Evolutionary conservation across 73 alveolate species (phyloP), one percentile per base, ranked within the genome.

Genomic region (Uronychia binucleata): DNA sequence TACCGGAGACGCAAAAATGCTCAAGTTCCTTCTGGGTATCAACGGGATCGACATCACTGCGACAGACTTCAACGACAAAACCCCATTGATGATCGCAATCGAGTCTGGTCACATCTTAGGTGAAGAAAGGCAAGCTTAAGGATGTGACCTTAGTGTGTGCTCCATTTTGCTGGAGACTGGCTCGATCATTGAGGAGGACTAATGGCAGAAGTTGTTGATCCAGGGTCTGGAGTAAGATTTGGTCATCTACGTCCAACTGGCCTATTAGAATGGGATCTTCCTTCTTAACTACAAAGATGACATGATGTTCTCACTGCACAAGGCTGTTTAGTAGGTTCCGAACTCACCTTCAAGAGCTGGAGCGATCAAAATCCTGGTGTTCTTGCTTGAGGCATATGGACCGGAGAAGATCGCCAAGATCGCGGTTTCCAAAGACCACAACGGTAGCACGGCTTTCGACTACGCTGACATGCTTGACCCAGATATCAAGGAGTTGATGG

Each of bases 21-120:
- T 89, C 19, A 78, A 59, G 30, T 77, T 30, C 13, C 59, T 89
- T 1, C 27, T 80, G 1, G 75, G 32, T 25, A 77, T 77, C 29
- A 86, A 77, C 14, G 85, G 34, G 14, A 79, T 77, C 13, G 88
- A 77, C 27, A 46, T 89, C 19, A 80, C 79, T 31, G 90, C 76
- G 33, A 74, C 32, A 30, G 88, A 89, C 35, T 89, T 81, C 31
- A 83, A 84, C 28, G 89, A 83, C 19, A 84, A 88, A 34, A 89
- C 95, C 30, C 90, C 95, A 0, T 29, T 89, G 27, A 28, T 83
- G 26, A 27, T 89, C 26, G 88, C 92, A 28, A 89, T 89, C 11
- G 92, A 89, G 46, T 74, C 83, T 11, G 89, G 92, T 11, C 84
- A 89, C 67, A 83, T 89, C 11, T 59, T 89, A 1, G 89, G 90